phyloP scores from a whole-genome alignment of 2,329 filamentous ascomycete species.

The Periconia sp. region DNA sequence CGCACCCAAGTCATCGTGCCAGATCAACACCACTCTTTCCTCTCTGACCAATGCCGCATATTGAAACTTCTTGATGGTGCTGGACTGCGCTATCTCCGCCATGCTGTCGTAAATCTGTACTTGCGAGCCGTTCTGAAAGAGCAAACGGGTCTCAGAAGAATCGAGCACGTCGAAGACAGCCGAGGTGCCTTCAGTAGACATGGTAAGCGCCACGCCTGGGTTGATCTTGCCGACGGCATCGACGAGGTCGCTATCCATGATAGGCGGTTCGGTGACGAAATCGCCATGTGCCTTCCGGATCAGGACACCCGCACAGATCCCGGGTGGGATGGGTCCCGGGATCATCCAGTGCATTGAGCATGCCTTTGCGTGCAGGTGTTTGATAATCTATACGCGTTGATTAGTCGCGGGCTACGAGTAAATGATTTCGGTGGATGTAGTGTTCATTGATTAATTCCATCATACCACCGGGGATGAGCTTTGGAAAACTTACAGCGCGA shows the following conservation, averaged over 20 bases:
- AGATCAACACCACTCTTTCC: constrained; percentile 71
- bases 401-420: too few species aligned
- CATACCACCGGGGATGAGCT: neutral
- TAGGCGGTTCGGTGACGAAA: constrained; percentile 60
- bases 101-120: constrained; percentile 53
- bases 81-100: constrained; percentile 43
- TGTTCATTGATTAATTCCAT: neutral
- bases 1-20: constrained; percentile 76
- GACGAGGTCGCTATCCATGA: constrained; percentile 43
- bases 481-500: constrained; percentile 18
- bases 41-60: constrained; percentile 76
- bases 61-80: constrained; percentile 72
- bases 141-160: constrained; percentile 47
- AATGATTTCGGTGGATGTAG: neutral
- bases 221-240: constrained; percentile 50
- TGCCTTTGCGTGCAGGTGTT: constrained; percentile 28
- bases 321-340: constrained; percentile 9
- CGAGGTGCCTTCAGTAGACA: constrained; percentile 52
- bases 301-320: constrained; percentile 62
- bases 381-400: constrained; percentile 22
- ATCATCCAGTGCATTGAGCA: constrained; percentile 27
- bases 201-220: constrained; percentile 52
- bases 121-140: constrained; percentile 44
- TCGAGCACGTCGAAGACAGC: constrained; percentile 48
- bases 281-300: constrained; percentile 67